phyloP scores from a whole-genome alignment of 2,329 filamentous ascomycete genomes.

The Verticillium zaregamsianum region DNA sequence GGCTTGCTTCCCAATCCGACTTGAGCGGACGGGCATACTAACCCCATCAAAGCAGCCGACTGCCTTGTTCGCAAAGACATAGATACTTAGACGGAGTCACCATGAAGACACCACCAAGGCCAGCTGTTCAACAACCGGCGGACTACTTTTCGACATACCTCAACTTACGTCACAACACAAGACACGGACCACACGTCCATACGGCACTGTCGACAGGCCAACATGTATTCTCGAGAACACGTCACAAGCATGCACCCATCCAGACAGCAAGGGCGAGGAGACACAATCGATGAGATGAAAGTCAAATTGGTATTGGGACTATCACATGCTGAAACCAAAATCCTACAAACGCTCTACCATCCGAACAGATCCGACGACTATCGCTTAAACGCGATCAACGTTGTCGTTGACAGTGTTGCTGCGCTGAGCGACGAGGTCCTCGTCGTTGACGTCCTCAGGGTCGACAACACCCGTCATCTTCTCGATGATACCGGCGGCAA shows the following conservation, averaged over 20 bases:
- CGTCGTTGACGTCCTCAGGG: slow-evolving; percentile 6
- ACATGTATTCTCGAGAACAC: background rate
- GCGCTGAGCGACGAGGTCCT: background rate
- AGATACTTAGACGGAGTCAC: too few relatives aligned
- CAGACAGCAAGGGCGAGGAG: background rate
- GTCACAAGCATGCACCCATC: background rate
- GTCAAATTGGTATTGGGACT: slow-evolving; percentile 1
- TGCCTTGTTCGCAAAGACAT: too few relatives aligned
- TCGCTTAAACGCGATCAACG: background rate
- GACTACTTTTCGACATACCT: too few relatives aligned
- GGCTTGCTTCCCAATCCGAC: too few relatives aligned
- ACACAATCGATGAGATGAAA: background rate
- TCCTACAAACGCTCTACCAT: background rate
- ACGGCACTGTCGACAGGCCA: too few relatives aligned
- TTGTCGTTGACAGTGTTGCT: slow-evolving; percentile 1
- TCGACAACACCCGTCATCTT: slow-evolving; percentile 33
- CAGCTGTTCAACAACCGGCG: too few relatives aligned
- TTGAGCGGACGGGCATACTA: too few relatives aligned
- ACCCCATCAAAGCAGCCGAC: too few relatives aligned
- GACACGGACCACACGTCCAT: too few relatives aligned
- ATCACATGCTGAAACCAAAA: background rate
- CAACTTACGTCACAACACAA: too few relatives aligned
- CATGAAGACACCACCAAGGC: too few relatives aligned
- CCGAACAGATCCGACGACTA: background rate
- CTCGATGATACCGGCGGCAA: slow-evolving; percentile 32